Conservation (phyloP, 1,284 basidiomycete species). For the Ustilago vetiveriae region DNA sequence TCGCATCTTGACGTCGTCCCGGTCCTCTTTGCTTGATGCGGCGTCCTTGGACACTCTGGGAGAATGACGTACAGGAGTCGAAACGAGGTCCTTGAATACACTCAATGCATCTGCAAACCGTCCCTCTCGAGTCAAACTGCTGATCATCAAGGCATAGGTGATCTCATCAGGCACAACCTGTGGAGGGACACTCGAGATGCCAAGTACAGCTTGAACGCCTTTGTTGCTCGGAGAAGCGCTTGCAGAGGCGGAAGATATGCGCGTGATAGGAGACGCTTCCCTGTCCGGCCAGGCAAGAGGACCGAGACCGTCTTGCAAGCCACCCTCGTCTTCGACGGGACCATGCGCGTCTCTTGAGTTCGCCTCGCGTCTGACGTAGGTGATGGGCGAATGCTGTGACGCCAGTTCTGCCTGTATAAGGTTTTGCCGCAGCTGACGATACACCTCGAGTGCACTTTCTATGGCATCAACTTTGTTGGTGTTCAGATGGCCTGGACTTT, state of each 20-base stretch:
- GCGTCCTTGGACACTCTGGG: background rate
- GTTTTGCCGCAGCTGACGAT: constrained; percentile 39
- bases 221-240: background rate
- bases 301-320: background rate
- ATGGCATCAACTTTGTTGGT: background rate
- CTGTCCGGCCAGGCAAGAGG: constrained; percentile 23
- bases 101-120: constrained; percentile 35
- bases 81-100: constrained; percentile 40
- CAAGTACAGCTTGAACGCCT: constrained; percentile 8
- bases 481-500: too few relatives aligned
- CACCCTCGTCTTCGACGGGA: background rate
- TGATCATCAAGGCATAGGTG: constrained; percentile 37
- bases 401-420: constrained; percentile 23
- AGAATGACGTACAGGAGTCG: constrained; percentile 13
- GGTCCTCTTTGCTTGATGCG: background rate
- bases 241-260: background rate
- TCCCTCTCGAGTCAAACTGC: constrained; percentile 24
- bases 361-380: constrained; percentile 2
- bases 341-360: background rate
- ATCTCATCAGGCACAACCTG: constrained; percentile 25
- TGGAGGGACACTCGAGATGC: constrained; percentile 9
- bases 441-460: constrained; percentile 24
- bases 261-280: background rate
- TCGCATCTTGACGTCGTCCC: constrained; percentile 18
- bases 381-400: constrained; percentile 6